A percentile compares a stretch with the other conserved stretches of the same genome.
Evolutionary conservation across 257 asterid species (phyloP).

Genomic region (Solanum sejunctum): DNA sequence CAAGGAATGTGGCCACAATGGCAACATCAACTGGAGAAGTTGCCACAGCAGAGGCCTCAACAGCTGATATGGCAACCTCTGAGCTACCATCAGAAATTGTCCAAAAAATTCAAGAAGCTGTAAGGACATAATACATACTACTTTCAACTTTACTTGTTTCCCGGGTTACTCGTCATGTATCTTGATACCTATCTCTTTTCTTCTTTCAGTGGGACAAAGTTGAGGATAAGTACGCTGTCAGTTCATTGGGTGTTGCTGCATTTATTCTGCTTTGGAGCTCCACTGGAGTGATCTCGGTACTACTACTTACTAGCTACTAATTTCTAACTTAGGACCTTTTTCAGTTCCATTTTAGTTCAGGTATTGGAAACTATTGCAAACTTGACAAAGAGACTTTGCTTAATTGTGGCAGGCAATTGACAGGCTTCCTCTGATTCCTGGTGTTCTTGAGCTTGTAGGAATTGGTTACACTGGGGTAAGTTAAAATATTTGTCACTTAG

Average conservation of each 20-base stretch:
- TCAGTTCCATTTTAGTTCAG: background rate
- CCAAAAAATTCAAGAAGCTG: conserved; percentile 48
- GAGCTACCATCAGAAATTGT: conserved; percentile 53
- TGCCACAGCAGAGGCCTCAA: conserved; percentile 49
- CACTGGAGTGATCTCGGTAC: conserved; percentile 61
- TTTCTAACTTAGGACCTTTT: background rate
- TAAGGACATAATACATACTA: conserved; percentile 10
- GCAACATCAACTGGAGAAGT: conserved; percentile 57
- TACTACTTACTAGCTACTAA: background rate
- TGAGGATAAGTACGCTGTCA: conserved; percentile 84
- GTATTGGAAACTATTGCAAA: background rate
- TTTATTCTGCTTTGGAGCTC: conserved; percentile 48
- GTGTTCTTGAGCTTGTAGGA: conserved; percentile 79
- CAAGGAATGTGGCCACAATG: conserved; percentile 50
- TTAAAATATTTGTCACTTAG: background rate
- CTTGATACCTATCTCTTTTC: background rate
- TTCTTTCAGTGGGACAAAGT: conserved; percentile 67
- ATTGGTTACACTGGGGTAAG: conserved; percentile 82
- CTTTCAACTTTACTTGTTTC: background rate
- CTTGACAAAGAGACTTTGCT: background rate
- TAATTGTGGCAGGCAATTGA: conserved; percentile 55
- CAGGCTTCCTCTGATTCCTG: conserved; percentile 84
- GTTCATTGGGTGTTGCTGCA: conserved; percentile 62
- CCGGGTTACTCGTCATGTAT: background rate
- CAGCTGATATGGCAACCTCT: conserved; percentile 33